phyloP scores from a whole-genome alignment of 2,329 filamentous ascomycete species.

The Fusarium poae region DNA sequence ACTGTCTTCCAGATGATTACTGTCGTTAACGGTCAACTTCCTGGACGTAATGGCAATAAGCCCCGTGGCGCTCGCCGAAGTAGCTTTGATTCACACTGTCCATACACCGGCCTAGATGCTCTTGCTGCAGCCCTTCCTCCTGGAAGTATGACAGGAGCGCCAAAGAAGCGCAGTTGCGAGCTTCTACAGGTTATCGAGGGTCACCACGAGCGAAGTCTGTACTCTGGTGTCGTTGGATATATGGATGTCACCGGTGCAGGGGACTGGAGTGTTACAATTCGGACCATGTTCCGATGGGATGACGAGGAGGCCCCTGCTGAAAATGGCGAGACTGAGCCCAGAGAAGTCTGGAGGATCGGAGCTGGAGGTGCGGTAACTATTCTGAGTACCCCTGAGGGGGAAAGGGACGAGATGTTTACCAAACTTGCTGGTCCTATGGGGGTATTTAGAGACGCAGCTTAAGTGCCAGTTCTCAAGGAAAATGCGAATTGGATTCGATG shows the following conservation, averaged over 20 bases:
- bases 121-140: slow-evolving; percentile 84
- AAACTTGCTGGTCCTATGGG: slow-evolving; percentile 73
- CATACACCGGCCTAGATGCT: slow-evolving; percentile 77
- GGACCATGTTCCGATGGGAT: slow-evolving; percentile 81
- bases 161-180: slow-evolving; percentile 92
- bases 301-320: slow-evolving; percentile 61
- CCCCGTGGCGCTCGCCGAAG: slow-evolving; percentile 16
- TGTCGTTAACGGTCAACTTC: slow-evolving; percentile 79
- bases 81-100: slow-evolving; percentile 19
- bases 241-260: slow-evolving; percentile 86
- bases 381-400: slow-evolving; percentile 81
- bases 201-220: slow-evolving; percentile 75
- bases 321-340: slow-evolving; percentile 50
- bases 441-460: slow-evolving; percentile 59
- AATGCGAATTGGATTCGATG: neutral
- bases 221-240: slow-evolving; percentile 91
- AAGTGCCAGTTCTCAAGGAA: neutral
- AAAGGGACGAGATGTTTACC: slow-evolving; percentile 91
- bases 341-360: slow-evolving; percentile 83
- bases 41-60: slow-evolving; percentile 44
- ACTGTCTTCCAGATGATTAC: slow-evolving; percentile 94
- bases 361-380: slow-evolving; percentile 92
- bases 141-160: slow-evolving; percentile 96
- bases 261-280: slow-evolving; percentile 92
- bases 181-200: slow-evolving; percentile 78